A percentile compares a stretch with the other conserved stretches of the same genome.
These are phyloP conservation scores for Soucietia sequanensis DNA, from an alignment of 805 yeast species.

Conservation along the genomic window DNA sequence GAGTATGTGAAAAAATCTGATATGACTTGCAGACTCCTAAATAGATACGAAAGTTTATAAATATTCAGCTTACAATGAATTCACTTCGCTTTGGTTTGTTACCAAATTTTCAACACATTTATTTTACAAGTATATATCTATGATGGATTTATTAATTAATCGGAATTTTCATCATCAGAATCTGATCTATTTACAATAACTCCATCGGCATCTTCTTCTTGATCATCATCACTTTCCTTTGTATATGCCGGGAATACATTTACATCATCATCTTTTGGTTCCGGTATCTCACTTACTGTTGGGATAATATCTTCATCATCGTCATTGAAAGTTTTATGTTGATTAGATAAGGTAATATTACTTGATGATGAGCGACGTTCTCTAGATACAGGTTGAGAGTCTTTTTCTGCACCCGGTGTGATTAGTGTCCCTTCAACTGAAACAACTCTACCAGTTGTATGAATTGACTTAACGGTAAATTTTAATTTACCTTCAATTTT, in stretches of 20 bases:
- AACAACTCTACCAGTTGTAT: constrained; percentile 76
- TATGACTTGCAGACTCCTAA: no score
- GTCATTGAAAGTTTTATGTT: constrained; percentile 50
- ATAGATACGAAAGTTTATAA: no score
- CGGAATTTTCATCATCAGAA: constrained; percentile 19
- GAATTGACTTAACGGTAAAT: constrained; percentile 71
- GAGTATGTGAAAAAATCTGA: no score
- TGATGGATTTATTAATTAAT: no score
- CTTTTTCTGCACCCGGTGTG: constrained; percentile 54
- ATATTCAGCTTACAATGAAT: no score
- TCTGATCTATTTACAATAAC: constrained; percentile 22
- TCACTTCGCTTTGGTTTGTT: no score
- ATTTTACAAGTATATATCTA: no score
- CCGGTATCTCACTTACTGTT: constrained; percentile 13
- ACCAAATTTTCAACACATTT: no score
- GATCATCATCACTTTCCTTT: constrained; percentile 14
- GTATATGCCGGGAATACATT: constrained; percentile 13
- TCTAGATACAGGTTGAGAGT: constrained; percentile 53
- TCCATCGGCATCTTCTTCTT: constrained; percentile 22
- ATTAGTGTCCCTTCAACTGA: constrained; percentile 87
- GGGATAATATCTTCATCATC: constrained; percentile 10
- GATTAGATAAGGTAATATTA: constrained; percentile 9
- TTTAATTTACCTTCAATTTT: constrained; percentile 79
- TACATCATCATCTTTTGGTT: constrained; percentile 15
- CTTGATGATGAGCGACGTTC: constrained; percentile 33